Evolutionary conservation across 805 yeast genomes (phyloP), one percentile per base, ranked within the genome.

Genomic region (Cyberlindnera bimundalis): DNA sequence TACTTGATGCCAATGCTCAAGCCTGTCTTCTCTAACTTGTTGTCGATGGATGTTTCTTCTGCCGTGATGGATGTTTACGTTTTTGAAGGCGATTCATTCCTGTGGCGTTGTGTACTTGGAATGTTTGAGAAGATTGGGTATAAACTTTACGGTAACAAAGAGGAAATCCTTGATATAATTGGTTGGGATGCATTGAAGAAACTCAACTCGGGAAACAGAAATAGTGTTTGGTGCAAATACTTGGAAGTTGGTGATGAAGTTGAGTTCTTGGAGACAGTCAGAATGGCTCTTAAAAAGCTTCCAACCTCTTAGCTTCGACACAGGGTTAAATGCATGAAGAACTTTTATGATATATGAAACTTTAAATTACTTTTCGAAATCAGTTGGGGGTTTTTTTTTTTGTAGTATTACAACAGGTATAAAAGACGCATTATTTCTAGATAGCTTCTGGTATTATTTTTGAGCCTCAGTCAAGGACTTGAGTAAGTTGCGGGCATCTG

Each of bases 41-140:
- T 79, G 32, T 55, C 67, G 11, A 59, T 75, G 34, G 81, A 79
- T 25, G 58, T 71, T 1, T 57, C 74, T 7, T 62, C 70, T 19
- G 68, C 78, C 13, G 48, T 82, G 6, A 51, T 83, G 45, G 90
- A 83, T 55, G 64, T 81, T 5, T 70, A 70, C 55, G 55, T 80
- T 10, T 79, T 80, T 55, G 87, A 81, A 54, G 79, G 81, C 7
- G 84, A 77, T 48, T 60, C 71, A 2, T 67, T 79, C 47, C 53
- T 82, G 35, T 59, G 78, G 31, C 67, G 82, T 16, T 68, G 72
- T 10, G 64, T 74, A 2, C 56, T 82, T n/a, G 84, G 78, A 0
- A 55, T 79, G 12, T 54, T 83, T 31, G 65, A 67, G 18, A 64
- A 66, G 30, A 60, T 76, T 15, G 74, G 72, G 33, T 74, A 68